These are phyloP conservation scores for Vitellaria paradoxa DNA, from an alignment of 179 eudicot genomes.

Conservation along the genomic window DNA sequence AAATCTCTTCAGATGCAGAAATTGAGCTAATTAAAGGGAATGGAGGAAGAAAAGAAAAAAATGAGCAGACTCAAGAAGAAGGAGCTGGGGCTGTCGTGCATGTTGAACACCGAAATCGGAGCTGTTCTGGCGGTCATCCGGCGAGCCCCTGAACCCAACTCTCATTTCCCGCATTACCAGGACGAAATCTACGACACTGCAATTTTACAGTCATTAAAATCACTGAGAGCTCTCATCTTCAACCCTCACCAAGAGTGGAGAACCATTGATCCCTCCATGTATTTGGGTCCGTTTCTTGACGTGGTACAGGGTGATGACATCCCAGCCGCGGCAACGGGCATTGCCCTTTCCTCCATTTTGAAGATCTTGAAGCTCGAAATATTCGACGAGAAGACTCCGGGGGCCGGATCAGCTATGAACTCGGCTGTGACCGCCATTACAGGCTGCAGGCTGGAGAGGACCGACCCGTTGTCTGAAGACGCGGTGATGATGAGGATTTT, in stretches of 20 bases:
- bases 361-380: slow-evolving; percentile 60
- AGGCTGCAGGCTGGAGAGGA: slow-evolving; percentile 67
- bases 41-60: neutral
- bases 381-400: slow-evolving; percentile 71
- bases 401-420: slow-evolving; percentile 62
- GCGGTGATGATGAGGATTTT: slow-evolving; percentile 75
- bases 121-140: slow-evolving; percentile 76
- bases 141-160: slow-evolving; percentile 34
- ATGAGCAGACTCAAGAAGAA: slow-evolving; percentile 39
- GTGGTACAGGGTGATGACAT: slow-evolving; percentile 77
- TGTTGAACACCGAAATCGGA: slow-evolving; percentile 83
- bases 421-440: slow-evolving; percentile 60
- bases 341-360: slow-evolving; percentile 61
- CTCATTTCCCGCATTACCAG: slow-evolving; percentile 27
- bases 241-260: slow-evolving; percentile 83
- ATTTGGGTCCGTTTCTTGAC: slow-evolving; percentile 78
- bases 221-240: slow-evolving; percentile 65
- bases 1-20: too few species aligned
- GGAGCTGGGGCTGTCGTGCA: slow-evolving; percentile 76
- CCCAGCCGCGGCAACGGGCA: slow-evolving; percentile 70
- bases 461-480: slow-evolving; percentile 54
- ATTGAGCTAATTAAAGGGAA: neutral
- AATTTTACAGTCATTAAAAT: slow-evolving; percentile 62
- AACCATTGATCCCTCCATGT: slow-evolving; percentile 65
- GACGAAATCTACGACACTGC: slow-evolving; percentile 49